These are phyloP conservation scores for Verticillium dahliae DNA, from an alignment of 2,329 filamentous ascomycete species.

Conservation along the genomic window DNA sequence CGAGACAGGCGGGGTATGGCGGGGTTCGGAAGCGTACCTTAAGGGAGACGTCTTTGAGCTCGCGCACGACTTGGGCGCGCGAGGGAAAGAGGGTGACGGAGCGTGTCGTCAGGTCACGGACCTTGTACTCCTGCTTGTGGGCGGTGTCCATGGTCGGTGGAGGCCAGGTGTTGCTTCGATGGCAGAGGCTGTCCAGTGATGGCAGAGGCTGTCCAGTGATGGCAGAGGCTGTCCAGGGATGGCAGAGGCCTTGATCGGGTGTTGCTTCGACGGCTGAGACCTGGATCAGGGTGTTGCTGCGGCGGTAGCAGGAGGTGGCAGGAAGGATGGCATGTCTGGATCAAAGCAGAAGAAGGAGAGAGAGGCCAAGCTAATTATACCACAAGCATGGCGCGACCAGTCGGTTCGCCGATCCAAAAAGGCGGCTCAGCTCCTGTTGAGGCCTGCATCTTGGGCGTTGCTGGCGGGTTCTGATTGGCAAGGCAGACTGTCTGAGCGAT, in stretches of 20 bases:
- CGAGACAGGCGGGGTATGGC: background rate
- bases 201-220: too few species aligned
- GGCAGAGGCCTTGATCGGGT: background rate
- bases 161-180: background rate
- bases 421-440: background rate
- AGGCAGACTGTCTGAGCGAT: background rate
- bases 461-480: background rate
- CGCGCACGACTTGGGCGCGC: conserved; percentile 53
- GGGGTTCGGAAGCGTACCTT: conserved; percentile 22
- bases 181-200: background rate
- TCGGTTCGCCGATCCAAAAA: background rate
- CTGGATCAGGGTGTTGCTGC: background rate
- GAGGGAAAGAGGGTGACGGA: conserved; percentile 58
- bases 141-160: conserved; percentile 26
- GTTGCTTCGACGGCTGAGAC: background rate
- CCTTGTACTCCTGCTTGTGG: conserved; percentile 42
- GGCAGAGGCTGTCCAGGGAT: too few species aligned
- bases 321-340: background rate
- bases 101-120: conserved; percentile 52
- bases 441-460: background rate
- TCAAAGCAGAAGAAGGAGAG: background rate
- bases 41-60: conserved; percentile 48
- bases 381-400: background rate
- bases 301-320: background rate
- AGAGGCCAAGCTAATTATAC: background rate